These are phyloP conservation scores for Cytidiella melzeri DNA, from an alignment of 768 basidiomycete species.

Conservation along the genomic window DNA sequence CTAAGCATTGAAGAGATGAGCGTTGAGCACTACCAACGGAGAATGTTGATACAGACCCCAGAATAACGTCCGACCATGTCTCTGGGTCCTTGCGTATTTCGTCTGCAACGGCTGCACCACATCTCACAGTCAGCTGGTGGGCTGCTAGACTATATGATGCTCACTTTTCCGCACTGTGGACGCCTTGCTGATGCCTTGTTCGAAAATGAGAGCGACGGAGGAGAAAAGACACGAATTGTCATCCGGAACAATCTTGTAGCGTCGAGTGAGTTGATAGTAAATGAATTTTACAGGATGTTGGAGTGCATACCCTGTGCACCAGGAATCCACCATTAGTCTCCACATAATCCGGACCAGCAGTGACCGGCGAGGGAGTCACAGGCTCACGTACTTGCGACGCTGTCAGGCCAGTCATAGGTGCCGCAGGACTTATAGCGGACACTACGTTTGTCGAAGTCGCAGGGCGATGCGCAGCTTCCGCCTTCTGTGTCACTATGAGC, in stretches of 20 bases:
- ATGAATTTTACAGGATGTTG: background rate
- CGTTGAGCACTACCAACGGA: background rate
- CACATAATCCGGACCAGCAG: constrained; percentile 49
- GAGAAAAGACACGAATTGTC: constrained; percentile 96
- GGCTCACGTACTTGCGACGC: constrained; percentile 19
- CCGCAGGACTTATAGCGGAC: constrained; percentile 14
- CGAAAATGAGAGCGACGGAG: constrained; percentile 78
- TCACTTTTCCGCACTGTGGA: constrained; percentile 67
- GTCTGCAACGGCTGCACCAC: constrained; percentile 66
- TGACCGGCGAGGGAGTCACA: constrained; percentile 14
- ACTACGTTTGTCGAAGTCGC: constrained; percentile 5
- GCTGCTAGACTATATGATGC: too few species aligned
- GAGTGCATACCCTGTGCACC: constrained; percentile 57
- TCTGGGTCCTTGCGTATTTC: constrained; percentile 67
- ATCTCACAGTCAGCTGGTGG: background rate
- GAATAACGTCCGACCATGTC: constrained; percentile 78
- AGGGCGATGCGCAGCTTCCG: constrained; percentile 13
- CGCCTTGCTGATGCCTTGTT: constrained; percentile 73
- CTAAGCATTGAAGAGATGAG: constrained; percentile 30
- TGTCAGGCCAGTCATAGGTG: constrained; percentile 20
- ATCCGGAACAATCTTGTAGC: constrained; percentile 76
- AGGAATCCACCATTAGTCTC: constrained; percentile 55
- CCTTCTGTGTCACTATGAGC: constrained; percentile 63
- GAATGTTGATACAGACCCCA: constrained; percentile 53
- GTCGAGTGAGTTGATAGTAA: background rate